Evolutionary conservation across 768 basidiomycete genomes (phyloP).

Genomic region (Phlebiopsis gigantea): DNA sequence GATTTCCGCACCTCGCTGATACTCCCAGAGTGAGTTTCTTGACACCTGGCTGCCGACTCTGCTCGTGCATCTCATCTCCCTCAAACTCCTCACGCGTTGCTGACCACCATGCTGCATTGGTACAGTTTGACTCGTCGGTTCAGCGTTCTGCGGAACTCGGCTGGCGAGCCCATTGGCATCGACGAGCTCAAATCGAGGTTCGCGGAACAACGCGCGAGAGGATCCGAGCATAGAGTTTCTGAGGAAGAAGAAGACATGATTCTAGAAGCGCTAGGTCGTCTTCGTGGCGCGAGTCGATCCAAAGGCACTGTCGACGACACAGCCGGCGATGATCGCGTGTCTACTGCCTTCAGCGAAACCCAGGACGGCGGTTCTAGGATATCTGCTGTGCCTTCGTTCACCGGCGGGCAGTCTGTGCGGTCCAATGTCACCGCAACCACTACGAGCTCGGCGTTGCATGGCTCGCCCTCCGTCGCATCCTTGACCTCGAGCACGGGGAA

Average conservation of each 20-base stretch:
- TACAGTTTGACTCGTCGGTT: slow-evolving; percentile 76
- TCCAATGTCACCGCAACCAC: slow-evolving; percentile 27
- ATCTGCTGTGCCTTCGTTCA: slow-evolving; percentile 11
- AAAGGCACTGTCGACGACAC: slow-evolving; percentile 9
- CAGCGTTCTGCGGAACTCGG: slow-evolving; percentile 65
- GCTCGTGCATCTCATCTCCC: slow-evolving; percentile 6
- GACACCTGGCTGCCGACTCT: slow-evolving; percentile 11
- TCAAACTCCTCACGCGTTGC: background rate
- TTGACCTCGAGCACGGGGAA: slow-evolving; percentile 31
- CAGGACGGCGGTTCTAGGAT: slow-evolving; percentile 9
- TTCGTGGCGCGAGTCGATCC: slow-evolving; percentile 32
- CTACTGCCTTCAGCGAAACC: slow-evolving; percentile 7
- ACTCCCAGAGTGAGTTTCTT: slow-evolving; percentile 66
- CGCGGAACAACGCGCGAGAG: slow-evolving; percentile 71
- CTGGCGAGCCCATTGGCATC: slow-evolving; percentile 61
- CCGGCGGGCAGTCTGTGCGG: slow-evolving; percentile 20
- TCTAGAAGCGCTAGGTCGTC: slow-evolving; percentile 59
- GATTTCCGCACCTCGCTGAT: slow-evolving; percentile 87
- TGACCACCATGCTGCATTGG: slow-evolving; percentile 19
- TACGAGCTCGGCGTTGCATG: slow-evolving; percentile 27
- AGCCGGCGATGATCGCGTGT: background rate
- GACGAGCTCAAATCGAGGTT: slow-evolving; percentile 62
- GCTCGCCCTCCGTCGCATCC: slow-evolving; percentile 20
- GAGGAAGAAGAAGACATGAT: slow-evolving; percentile 87
- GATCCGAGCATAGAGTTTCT: slow-evolving; percentile 61